These are phyloP conservation scores for Suhomyces chickasaworum DNA, from an alignment of 1,139 yeast genomes.

Conservation along the genomic window DNA sequence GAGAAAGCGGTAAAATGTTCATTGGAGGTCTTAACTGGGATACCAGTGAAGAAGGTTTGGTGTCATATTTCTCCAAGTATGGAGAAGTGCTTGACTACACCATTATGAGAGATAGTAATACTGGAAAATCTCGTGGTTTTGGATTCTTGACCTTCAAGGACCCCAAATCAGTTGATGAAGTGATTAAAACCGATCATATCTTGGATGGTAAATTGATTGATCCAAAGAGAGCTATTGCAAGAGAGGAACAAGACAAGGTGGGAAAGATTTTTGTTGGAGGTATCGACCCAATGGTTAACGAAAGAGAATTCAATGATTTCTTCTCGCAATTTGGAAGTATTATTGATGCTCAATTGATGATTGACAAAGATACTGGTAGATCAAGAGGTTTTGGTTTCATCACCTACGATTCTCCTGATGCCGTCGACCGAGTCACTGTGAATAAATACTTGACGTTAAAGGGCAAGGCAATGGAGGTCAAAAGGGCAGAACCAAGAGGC, in stretches of 20 bases:
- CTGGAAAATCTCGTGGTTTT: constrained; percentile 96
- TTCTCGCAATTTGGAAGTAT: constrained; percentile 91
- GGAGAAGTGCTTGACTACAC: constrained; percentile 91
- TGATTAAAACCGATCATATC: constrained; percentile 83
- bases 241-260: constrained; percentile 96
- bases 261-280: constrained; percentile 99
- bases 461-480: constrained; percentile 92
- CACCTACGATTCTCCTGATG: constrained; percentile 93
- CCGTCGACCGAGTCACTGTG: constrained; percentile 88
- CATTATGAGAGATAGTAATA: constrained; percentile 87
- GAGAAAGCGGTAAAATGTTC: constrained; percentile 84
- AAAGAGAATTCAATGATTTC: constrained; percentile 83
- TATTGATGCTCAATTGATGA: constrained; percentile 96
- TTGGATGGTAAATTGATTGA: constrained; percentile 96
- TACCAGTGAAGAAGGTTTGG: constrained; percentile 84
- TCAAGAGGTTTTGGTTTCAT: constrained; percentile 98
- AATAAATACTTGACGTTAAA: constrained; percentile 81
- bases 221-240: constrained; percentile 97
- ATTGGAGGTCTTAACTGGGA: constrained; percentile 99
- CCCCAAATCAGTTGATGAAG: constrained; percentile 82
- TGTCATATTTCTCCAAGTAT: constrained; percentile 80
- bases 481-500: constrained; percentile 94
- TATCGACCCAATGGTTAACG: constrained; percentile 93
- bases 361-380: constrained; percentile 96
- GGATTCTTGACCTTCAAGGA: constrained; percentile 91